Evolutionary conservation across 768 basidiomycete species (phyloP), one percentile per base, ranked within the genome.

Genomic region (Dacryopinax primogenitus): DNA sequence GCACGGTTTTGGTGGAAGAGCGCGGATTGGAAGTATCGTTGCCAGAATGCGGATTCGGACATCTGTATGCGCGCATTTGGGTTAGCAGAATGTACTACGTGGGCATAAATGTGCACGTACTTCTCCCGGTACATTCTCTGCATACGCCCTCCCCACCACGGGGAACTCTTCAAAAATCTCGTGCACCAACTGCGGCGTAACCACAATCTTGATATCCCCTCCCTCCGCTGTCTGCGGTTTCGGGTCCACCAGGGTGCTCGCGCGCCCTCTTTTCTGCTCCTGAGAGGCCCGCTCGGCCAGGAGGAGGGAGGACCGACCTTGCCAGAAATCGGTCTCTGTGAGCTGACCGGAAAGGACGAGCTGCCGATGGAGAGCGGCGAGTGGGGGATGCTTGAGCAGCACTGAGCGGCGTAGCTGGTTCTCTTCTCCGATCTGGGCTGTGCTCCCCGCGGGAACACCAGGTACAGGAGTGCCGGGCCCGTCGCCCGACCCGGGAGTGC

Each of bases 101-200:
- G 63, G n/a, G 62, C 58, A 58, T 30, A 30, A 15, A 34, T 33
- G 23, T 16, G 65, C 63, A 69, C 73, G 67, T 77, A 87, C 93
- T 80, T 89, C 88, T 68, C 76, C 82, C 1, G 95, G 93, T 0
- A 98, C 94, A 69, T 94, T 93, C 72, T 95, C 93, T 66, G 78
- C 86, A 71, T 96, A 95, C 0, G 93, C 95, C 74, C 84, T 88
- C 39, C 88, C 86, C 13, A 98, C 92, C 33, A 96, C 88, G 1
- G 96, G 94, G 73, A 93, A 98, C 77, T 96, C 94, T 68, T 98
- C 93, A 71, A 99, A 99, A 62, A 98, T 92, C 71, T 98, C 95
- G 70, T 90, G 86, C 34, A 95, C 88, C 47, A 97, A 81, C 74
- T 93, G 90, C 16, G 89, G 89, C 1, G 92, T 94, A 61, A 95